phyloP scores from a whole-genome alignment of 495 filamentous ascomycete genomes.

The Rostrohypoxylon terebratum region DNA sequence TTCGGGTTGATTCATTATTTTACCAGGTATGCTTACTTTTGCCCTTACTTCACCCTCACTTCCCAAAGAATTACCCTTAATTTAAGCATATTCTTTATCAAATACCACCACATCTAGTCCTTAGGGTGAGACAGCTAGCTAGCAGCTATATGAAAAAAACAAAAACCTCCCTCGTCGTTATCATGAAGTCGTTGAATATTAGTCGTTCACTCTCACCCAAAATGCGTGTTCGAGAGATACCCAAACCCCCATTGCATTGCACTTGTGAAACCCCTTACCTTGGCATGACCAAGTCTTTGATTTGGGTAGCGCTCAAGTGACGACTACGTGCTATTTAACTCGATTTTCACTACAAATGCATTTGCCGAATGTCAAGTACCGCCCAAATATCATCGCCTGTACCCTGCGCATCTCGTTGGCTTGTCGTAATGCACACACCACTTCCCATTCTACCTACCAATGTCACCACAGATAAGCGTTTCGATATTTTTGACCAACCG shows the following conservation, averaged over 20 bases:
- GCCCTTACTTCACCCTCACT: neutral
- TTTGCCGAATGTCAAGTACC: conserved; percentile 9
- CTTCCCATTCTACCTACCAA: conserved; percentile 4
- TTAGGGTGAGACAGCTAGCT: neutral
- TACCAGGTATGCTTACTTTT: conserved; percentile 20
- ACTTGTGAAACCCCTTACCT: neutral
- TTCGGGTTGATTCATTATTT: neutral
- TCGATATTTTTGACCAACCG: conserved; percentile 11
- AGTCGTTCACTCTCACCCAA: neutral
- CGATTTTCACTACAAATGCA: neutral
- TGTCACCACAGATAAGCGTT: conserved; percentile 7
- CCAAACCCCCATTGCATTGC: neutral
- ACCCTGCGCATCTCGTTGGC: conserved; percentile 21
- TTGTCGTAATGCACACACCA: conserved; percentile 2
- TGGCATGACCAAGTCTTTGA: neutral
- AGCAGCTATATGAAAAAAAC: neutral
- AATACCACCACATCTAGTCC: neutral
- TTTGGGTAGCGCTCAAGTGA: conserved; percentile 5
- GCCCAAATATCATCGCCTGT: neutral
- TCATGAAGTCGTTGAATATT: neutral
- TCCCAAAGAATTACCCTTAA: neutral
- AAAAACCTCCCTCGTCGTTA: neutral
- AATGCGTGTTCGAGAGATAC: too few relatives aligned
- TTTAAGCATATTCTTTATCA: neutral
- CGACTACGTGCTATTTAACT: neutral